Base-by-base conservation (phyloP, 768 basidiomycete species). In the Hemileccinum impolitum region DNA sequence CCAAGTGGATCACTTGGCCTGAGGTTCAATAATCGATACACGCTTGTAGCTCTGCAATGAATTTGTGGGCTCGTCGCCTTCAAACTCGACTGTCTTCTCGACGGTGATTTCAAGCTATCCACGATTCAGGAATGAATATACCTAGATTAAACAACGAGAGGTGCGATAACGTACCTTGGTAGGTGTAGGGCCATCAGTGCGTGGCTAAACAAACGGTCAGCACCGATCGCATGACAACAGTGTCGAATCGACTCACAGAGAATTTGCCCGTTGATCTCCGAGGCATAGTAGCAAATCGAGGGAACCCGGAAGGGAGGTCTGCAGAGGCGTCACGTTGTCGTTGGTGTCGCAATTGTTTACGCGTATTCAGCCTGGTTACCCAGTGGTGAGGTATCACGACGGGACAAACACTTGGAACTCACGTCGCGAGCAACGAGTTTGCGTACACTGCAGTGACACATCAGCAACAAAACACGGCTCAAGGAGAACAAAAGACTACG, bases 401-500 rank as follows among this genome's bases (percentile, higher is more conserved):
- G 36, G 10, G 36, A 34, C 1, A 19, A 32, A 31, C 2, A 21
- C 30, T 23, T 15, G 17, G 44, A 17, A 53, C 62, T 43, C 36
- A 62, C 61, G 77, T 77, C 1, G 76, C 77, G 12, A 79, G 67
- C 13, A 79, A 59, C 3, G 77, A 79, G 48, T 75, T 79, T 1
- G 78, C 75, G 39, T 79, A 79, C 41, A 77, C 76, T 78, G 17
- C 13, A 31, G 35, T 25, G 32, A 38, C 2, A 23, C 6, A 10
- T 40, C 10, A 9, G 56, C n/a, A 47, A 23, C 6, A 36, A 51
- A 43, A 35, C n/a, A 17, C 5, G 1, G 1, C 23, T 36, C 1
- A 0, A 36, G 9, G 25, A 19, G 7, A 34, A 5, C 4, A 21
- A 38, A 14, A 19, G 25, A 51, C 13, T 14, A 57, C 72, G 43